Conservation (phyloP, 805 yeast genomes). For the Myxozyma vanderwaltii region DNA sequence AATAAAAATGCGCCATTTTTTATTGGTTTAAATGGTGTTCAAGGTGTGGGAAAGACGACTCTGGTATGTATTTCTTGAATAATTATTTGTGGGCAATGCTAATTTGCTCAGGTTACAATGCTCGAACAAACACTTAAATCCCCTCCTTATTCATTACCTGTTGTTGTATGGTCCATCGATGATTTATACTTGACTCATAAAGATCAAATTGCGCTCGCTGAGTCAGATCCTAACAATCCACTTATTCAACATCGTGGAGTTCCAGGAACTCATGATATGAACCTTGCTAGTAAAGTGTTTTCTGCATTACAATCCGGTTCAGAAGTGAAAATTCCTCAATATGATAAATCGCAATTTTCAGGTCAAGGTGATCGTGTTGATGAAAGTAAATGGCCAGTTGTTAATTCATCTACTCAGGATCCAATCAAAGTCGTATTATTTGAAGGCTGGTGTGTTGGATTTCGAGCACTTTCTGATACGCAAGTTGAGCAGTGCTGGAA, state of each 20-base stretch:
- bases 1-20: conserved; percentile 25
- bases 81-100: background rate
- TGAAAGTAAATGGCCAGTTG: conserved; percentile 46
- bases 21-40: conserved; percentile 35
- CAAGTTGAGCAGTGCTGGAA: conserved; percentile 38
- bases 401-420: conserved; percentile 22
- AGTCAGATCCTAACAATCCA: conserved; percentile 49
- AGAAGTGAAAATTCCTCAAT: conserved; percentile 56
- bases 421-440: conserved; percentile 68
- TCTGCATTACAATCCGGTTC: conserved; percentile 39
- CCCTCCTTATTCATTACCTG: conserved; percentile 30
- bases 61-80: conserved; percentile 7
- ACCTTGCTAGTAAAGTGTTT: conserved; percentile 42
- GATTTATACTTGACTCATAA: conserved; percentile 75
- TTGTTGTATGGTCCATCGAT: conserved; percentile 66
- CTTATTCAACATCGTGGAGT: conserved; percentile 79
- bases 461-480: conserved; percentile 47
- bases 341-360: conserved; percentile 69
- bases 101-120: conserved; percentile 10
- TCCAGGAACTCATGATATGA: conserved; percentile 90
- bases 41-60: conserved; percentile 36
- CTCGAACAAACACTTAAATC: conserved; percentile 12
- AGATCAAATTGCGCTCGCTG: conserved; percentile 57
- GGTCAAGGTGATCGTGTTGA: conserved; percentile 81
- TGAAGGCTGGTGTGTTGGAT: conserved; percentile 97